Base-by-base conservation (phyloP, 2,329 filamentous ascomycete species). In the Lachnellula hyalina region DNA sequence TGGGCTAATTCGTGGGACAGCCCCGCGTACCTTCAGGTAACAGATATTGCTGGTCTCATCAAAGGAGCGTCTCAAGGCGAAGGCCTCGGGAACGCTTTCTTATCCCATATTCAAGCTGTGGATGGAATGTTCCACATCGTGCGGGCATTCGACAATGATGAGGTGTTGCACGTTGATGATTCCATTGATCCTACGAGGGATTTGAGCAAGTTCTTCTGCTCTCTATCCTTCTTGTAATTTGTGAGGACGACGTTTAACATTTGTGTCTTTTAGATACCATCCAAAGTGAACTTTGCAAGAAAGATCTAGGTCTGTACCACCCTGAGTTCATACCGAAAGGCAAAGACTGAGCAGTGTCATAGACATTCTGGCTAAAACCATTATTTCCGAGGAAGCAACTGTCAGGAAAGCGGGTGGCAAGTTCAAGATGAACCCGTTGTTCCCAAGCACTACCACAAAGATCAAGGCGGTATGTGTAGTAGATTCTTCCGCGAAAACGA, bases 71-170 rank as follows among this genome's bases (percentile, higher is more conserved):
- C 72, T 0, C 65, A 74, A 57, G 74, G 74, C 57, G 72, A 72
- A 52, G 74, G 74, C 47, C 71, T 76, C 23, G 74, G 74, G 59
- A 76, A 76, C 59, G 73, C 73, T 2, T 76, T 76, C 60, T 56
- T 76, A 14, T 74, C 72, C 14, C 73, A 76, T 57, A 76, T 76
- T 34, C 74, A 75, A 54, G 74, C 74, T 1, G 74, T 76, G 2
- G 74, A 75, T 41, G 74, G 74, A 60, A 74, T 76, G 65, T 76
- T 70, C 61, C 74, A 76, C 56, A 70, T 76, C 61, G 74, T 76
- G 40, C 69, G 73, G 60, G 74, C 74, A 4, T 75, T 75, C 52
- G 74, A 75, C 44, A 75, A 75, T 49, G 71, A 75, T 51, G 69
- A 76, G 52, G 73, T 76, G 14, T 58, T 76, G 52, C 74, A 76